A percentile compares a stretch with the other conserved stretches of the same genome.
These are phyloP conservation scores for Skeletonema tropicum DNA, from an alignment of 108 stramenopile genomes.

Conservation along the genomic window DNA sequence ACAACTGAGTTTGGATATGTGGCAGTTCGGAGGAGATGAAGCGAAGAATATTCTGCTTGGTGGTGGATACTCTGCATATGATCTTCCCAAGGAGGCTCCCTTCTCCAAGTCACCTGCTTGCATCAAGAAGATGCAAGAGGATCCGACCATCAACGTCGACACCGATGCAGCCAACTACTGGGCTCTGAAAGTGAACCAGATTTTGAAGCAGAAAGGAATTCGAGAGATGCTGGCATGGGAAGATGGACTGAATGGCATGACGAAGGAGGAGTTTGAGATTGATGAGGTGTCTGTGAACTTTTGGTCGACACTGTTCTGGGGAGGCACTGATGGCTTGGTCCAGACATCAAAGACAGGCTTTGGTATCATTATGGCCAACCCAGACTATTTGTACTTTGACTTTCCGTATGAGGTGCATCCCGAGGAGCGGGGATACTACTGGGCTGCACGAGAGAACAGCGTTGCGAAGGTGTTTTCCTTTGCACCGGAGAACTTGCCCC, in stretches of 20 bases:
- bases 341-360: neutral
- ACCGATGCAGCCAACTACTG: neutral
- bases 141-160: neutral
- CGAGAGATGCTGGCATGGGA: neutral
- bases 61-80: neutral
- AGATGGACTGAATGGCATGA: neutral
- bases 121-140: slow-evolving; percentile 1
- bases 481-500: neutral
- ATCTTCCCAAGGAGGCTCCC: neutral
- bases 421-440: neutral
- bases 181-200: neutral
- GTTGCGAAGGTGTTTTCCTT: neutral
- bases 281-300: neutral
- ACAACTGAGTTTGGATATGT: neutral
- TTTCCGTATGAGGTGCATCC: neutral
- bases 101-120: neutral
- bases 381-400: neutral
- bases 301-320: neutral
- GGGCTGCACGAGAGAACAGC: neutral
- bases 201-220: neutral
- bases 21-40: neutral
- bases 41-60: neutral
- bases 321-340: neutral
- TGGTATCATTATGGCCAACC: neutral
- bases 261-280: neutral